These are phyloP conservation scores for Mycosphaerella sp. DNA, from an alignment of 2,329 filamentous ascomycete genomes.

Conservation along the genomic window DNA sequence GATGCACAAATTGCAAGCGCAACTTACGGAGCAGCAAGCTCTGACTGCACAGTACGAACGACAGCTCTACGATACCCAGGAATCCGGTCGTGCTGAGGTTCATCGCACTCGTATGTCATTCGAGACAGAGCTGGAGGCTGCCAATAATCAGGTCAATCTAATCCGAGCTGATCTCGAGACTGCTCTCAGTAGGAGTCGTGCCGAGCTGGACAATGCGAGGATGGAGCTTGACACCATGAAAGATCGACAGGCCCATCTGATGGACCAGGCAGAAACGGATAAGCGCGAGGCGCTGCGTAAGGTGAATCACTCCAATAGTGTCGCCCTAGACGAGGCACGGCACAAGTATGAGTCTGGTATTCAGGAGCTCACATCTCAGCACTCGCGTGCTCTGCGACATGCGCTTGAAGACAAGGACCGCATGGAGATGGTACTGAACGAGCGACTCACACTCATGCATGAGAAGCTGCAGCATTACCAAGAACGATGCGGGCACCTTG, in stretches of 20 bases:
- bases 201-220: constrained; percentile 69
- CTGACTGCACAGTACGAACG: constrained; percentile 64
- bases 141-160: constrained; percentile 79
- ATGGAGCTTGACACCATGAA: constrained; percentile 76
- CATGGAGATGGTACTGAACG: constrained; percentile 69
- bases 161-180: constrained; percentile 76
- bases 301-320: constrained; percentile 47
- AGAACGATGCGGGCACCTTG: constrained; percentile 75
- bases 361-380: constrained; percentile 54
- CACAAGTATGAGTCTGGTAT: constrained; percentile 48
- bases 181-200: constrained; percentile 64
- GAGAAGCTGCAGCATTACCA: constrained; percentile 81
- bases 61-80: constrained; percentile 77
- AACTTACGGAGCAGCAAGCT: constrained; percentile 68
- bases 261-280: constrained; percentile 70
- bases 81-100: constrained; percentile 72
- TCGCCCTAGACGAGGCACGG: constrained; percentile 51
- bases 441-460: constrained; percentile 73
- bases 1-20: constrained; percentile 38
- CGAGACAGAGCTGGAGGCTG: constrained; percentile 74
- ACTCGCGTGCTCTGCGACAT: constrained; percentile 40
- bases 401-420: constrained; percentile 75
- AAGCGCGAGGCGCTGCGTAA: constrained; percentile 56
- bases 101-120: constrained; percentile 72
- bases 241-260: constrained; percentile 73